Conservation (phyloP, 192 early-diverging fungal genomes). For the Umbelopsis ramanniana region DNA sequence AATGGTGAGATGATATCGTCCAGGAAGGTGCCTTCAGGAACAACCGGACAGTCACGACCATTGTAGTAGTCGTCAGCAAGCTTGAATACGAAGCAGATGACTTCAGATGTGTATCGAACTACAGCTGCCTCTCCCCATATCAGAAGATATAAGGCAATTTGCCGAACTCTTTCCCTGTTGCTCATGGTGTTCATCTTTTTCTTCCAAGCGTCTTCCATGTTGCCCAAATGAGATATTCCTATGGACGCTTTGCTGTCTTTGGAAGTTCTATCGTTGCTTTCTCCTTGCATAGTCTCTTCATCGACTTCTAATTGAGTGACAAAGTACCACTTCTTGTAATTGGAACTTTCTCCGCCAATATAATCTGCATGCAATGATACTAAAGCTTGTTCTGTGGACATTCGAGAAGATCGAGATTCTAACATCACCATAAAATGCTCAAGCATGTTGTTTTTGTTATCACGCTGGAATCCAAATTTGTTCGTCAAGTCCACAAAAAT, state of each 20-base stretch:
- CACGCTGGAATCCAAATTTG: conserved; percentile 80
- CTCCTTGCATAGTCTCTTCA: neutral
- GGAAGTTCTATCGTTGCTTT: neutral
- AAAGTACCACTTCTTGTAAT: conserved; percentile 87
- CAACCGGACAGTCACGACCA: conserved; percentile 54
- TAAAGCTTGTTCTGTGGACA: conserved; percentile 71
- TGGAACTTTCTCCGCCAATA: conserved; percentile 79
- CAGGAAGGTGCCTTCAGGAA: conserved; percentile 72
- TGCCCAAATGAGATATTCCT: conserved; percentile 12
- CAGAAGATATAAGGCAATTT: conserved; percentile 75
- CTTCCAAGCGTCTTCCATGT: conserved; percentile 66
- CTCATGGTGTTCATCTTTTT: conserved; percentile 72
- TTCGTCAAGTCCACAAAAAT: conserved; percentile 67
- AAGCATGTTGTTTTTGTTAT: conserved; percentile 77
- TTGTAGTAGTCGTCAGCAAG: conserved; percentile 65
- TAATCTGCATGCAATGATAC: conserved; percentile 78
- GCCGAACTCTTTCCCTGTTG: conserved; percentile 69
- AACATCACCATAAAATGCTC: conserved; percentile 81
- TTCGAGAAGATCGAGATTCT: conserved; percentile 77
- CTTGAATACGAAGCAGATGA: conserved; percentile 82
- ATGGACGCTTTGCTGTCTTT: neutral
- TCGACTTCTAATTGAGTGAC: conserved; percentile 70
- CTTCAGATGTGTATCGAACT: conserved; percentile 74
- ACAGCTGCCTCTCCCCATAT: conserved; percentile 83
- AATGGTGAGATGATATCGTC: conserved; percentile 70